Evolutionary conservation across 2,329 filamentous ascomycete genomes (phyloP).

Genomic region (Stagonosporopsis chrysanthemi): DNA sequence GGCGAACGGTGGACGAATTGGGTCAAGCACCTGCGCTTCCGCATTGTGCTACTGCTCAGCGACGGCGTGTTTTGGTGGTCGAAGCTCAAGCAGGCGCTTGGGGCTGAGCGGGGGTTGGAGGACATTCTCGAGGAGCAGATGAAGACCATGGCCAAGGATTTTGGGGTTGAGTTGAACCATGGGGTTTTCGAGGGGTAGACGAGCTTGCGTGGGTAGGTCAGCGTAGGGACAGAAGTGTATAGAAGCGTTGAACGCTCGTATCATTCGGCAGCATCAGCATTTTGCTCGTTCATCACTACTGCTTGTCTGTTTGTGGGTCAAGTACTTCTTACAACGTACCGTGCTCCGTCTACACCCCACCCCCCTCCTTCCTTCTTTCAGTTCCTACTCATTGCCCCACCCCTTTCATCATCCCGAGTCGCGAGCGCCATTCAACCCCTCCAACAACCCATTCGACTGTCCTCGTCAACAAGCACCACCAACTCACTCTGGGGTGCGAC

Average conservation of each 20-base stretch:
- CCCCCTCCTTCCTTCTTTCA: no score
- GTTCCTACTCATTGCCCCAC: no score
- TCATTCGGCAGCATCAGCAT: neutral
- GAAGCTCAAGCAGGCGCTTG: constrained; percentile 78
- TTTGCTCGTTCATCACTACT: no score
- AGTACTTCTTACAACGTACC: no score
- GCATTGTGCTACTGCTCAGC: constrained; percentile 74
- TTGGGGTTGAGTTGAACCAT: constrained; percentile 89
- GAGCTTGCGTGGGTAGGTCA: neutral
- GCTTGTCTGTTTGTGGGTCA: no score
- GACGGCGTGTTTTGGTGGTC: constrained; percentile 86
- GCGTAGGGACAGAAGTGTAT: neutral
- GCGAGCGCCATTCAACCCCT: no score
- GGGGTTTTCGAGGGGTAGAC: constrained; percentile 81
- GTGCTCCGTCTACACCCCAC: no score
- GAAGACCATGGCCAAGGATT: constrained; percentile 86
- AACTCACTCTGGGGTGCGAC: no score
- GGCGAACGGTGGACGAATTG: constrained; percentile 71
- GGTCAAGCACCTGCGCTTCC: constrained; percentile 83
- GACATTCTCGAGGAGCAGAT: constrained; percentile 90
- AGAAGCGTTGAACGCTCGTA: neutral
- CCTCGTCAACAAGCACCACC: no score
- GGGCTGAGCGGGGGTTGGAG: constrained; percentile 85
- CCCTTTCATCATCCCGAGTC: no score
- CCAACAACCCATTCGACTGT: no score